Conservation (phyloP, 768 basidiomycete species). For the Pulveroboletus sp. region DNA sequence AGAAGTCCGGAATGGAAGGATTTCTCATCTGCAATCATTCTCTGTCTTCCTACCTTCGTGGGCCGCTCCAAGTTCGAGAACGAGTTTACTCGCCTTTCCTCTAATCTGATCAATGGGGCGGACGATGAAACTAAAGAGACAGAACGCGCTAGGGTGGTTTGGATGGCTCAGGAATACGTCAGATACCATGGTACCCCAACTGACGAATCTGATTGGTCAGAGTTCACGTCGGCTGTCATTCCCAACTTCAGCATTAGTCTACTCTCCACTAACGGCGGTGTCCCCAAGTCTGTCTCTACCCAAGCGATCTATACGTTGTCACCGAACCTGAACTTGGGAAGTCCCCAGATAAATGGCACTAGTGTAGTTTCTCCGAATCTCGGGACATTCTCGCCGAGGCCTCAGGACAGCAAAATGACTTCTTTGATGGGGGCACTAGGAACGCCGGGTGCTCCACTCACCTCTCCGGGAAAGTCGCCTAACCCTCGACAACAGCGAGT, state of each 20-base stretch:
- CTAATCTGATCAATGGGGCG: conserved; percentile 60
- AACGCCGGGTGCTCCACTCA: conserved; percentile 3
- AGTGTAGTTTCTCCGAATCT: conserved; percentile 40
- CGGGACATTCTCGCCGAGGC: conserved; percentile 53
- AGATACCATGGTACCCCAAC: conserved; percentile 52
- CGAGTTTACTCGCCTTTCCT: conserved; percentile 68
- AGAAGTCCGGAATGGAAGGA: conserved; percentile 50
- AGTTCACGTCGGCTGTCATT: conserved; percentile 52
- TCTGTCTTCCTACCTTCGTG: conserved; percentile 57
- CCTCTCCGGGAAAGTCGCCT: conserved; percentile 27
- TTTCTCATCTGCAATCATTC: conserved; percentile 59
- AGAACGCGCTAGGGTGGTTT: conserved; percentile 48
- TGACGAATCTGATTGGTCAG: conserved; percentile 54
- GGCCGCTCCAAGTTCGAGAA: conserved; percentile 58
- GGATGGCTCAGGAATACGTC: conserved; percentile 69
- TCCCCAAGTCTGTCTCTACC: conserved; percentile 48
- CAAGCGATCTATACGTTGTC: conserved; percentile 53
- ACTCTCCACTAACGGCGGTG: conserved; percentile 23
- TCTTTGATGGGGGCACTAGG: conserved; percentile 49
- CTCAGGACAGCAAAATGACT: conserved; percentile 40
- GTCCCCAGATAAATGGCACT: conserved; percentile 13
- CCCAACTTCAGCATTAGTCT: conserved; percentile 36
- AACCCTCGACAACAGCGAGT: conserved; percentile 22
- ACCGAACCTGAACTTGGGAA: conserved; percentile 37
- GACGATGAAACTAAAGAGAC: conserved; percentile 36